These are phyloP conservation scores for Exophiala oligosperma DNA, from an alignment of 2,329 filamentous ascomycete genomes.

Conservation along the genomic window DNA sequence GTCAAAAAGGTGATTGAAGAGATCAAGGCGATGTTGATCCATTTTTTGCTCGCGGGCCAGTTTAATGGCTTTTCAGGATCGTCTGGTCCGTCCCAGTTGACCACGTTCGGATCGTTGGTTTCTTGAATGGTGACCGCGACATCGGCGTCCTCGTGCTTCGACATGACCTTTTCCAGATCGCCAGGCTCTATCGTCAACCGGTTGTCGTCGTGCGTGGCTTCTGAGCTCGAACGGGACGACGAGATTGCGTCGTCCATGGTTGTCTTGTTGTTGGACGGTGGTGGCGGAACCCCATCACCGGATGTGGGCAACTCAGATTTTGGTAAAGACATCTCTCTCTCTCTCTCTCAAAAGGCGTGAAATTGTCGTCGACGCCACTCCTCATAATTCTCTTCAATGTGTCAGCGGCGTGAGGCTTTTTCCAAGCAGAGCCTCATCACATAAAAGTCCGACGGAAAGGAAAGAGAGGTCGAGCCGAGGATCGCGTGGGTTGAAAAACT, in stretches of 20 bases:
- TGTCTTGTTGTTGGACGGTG: neutral
- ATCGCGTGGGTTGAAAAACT: too few species aligned
- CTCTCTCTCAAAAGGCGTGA: too few species aligned
- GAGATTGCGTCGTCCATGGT: constrained; percentile 11
- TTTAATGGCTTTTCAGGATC: constrained; percentile 37
- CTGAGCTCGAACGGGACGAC: neutral
- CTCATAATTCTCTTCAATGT: too few species aligned
- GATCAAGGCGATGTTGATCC: constrained; percentile 23
- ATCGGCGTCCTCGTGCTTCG: constrained; percentile 13
- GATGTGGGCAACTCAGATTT: neutral
- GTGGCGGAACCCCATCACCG: neutral
- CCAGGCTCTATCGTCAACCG: neutral
- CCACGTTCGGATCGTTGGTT: constrained; percentile 24
- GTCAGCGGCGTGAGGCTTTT: too few species aligned
- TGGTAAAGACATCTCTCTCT: neutral
- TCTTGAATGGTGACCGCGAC: constrained; percentile 3
- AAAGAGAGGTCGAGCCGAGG: too few species aligned
- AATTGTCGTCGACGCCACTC: too few species aligned
- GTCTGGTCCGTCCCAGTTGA: constrained; percentile 34
- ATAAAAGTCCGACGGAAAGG: too few species aligned
- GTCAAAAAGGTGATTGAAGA: constrained; percentile 26
- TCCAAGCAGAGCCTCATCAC: too few species aligned
- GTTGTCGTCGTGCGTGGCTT: neutral
- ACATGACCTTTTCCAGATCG: constrained; percentile 21
- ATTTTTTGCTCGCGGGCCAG: constrained; percentile 34